Evolutionary conservation across 106 monocot species (phyloP).

Genomic region (Triglochin maritima): DNA sequence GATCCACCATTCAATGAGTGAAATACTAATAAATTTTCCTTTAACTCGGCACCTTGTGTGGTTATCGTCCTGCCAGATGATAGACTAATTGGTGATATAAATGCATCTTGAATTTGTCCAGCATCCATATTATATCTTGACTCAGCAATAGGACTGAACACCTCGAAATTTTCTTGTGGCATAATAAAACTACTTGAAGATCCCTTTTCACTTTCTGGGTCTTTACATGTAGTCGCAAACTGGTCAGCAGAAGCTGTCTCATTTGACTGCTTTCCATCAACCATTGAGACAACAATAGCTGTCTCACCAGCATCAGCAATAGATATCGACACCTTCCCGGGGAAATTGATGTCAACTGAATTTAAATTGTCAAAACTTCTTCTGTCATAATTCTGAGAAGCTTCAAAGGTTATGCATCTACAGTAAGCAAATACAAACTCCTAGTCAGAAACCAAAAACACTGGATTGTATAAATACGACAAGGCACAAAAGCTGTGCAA

Average conservation of each 20-base stretch:
- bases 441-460: too few species aligned
- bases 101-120: slow-evolving; percentile 6
- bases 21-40: slow-evolving; percentile 11
- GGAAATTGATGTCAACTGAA: slow-evolving; percentile 30
- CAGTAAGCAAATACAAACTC: not conserved
- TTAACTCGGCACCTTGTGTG: slow-evolving; percentile 6
- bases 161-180: not conserved
- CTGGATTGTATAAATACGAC: too few species aligned
- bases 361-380: slow-evolving; percentile 18
- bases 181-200: not conserved
- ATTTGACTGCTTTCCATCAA: slow-evolving; percentile 30
- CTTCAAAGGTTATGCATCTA: slow-evolving; percentile 48
- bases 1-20: not conserved
- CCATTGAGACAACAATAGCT: slow-evolving; percentile 82
- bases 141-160: not conserved
- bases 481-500: not conserved
- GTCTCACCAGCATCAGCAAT: slow-evolving; percentile 94
- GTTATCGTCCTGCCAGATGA: slow-evolving; percentile 10
- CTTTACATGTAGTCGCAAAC: not conserved
- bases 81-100: slow-evolving; percentile 10
- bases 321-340: slow-evolving; percentile 63
- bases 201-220: slow-evolving; percentile 4
- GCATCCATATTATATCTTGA: not conserved
- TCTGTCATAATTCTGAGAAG: slow-evolving; percentile 12
- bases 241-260: slow-evolving; percentile 4